Percentiles rank a stretch among this genome's conserved stretches.
Evolutionary conservation across 148 eudicot species (phyloP).

Genomic region (Tetragonia tetragonoides): DNA sequence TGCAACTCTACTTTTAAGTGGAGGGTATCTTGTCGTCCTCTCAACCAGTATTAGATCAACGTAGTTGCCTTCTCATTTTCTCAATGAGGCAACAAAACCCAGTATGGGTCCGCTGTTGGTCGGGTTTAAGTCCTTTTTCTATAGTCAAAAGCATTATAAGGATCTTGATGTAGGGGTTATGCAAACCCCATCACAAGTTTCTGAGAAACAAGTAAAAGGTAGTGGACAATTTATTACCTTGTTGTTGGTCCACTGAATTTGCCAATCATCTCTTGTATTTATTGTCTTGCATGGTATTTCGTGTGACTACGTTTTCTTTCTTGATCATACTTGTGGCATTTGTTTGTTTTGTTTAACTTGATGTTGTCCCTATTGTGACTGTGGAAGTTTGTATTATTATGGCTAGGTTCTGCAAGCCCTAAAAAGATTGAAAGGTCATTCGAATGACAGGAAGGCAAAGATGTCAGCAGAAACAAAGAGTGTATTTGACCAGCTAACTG

Average conservation of each 20-base stretch:
- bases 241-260: neutral
- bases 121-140: neutral
- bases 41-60: no score
- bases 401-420: constrained; percentile 78
- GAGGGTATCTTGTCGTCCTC: no score
- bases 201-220: neutral
- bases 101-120: no score
- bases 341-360: neutral
- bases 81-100: no score
- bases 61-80: no score
- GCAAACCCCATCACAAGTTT: neutral
- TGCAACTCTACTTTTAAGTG: no score
- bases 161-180: neutral
- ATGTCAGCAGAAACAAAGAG: constrained; percentile 78
- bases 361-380: neutral
- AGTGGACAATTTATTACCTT: neutral
- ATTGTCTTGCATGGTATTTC: neutral
- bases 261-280: no score
- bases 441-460: constrained; percentile 73
- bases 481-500: constrained; percentile 90
- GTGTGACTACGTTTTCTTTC: neutral
- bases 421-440: constrained; percentile 77
- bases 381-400: neutral
- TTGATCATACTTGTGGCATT: neutral
- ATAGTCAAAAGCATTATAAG: neutral